Percentiles rank a stretch among this genome's conserved stretches.
phyloP scores from a whole-genome alignment of 2,329 filamentous ascomycete species.

The Acarospora socialis region DNA sequence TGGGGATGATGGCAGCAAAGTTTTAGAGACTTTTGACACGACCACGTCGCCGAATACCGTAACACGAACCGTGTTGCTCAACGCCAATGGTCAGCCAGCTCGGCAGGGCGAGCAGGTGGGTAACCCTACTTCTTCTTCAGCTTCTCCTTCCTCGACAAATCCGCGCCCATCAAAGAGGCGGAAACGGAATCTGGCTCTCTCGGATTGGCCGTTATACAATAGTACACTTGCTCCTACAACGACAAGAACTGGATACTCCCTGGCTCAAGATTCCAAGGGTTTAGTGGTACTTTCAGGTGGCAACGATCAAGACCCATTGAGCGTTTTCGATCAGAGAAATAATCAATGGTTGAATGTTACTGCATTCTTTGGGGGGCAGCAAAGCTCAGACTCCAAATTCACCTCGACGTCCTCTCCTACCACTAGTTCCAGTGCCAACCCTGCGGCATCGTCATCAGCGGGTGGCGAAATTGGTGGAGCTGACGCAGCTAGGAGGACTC shows the following conservation, averaged over 20 bases:
- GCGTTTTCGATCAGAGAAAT: conserved; percentile 59
- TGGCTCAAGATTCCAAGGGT: conserved; percentile 52
- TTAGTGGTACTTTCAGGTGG: conserved; percentile 70
- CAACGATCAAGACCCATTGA: conserved; percentile 49
- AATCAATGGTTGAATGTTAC: conserved; percentile 70
- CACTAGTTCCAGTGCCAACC: conserved; percentile 15
- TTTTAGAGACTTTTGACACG: conserved; percentile 66
- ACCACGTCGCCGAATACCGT: conserved; percentile 60
- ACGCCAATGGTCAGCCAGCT: conserved; percentile 40
- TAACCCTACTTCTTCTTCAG: conserved; percentile 22
- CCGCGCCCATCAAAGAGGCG: conserved; percentile 19
- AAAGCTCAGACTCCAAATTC: conserved; percentile 18
- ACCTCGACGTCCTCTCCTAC: conserved; percentile 20
- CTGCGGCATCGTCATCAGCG: conserved; percentile 19
- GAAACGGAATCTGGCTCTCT: conserved; percentile 42
- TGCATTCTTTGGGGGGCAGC: conserved; percentile 41
- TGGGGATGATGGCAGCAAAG: conserved; percentile 62
- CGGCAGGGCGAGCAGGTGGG: conserved; percentile 35
- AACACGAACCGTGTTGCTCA: conserved; percentile 52
- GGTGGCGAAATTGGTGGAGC: conserved; percentile 24
- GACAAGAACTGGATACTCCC: conserved; percentile 52
- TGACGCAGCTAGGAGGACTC: conserved; percentile 19
- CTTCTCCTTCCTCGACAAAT: conserved; percentile 12
- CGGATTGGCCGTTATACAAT: conserved; percentile 68
- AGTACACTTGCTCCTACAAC: conserved; percentile 51